Conservation (phyloP, 208 protist genomes). For the Trypanosoma rangeli region DNA sequence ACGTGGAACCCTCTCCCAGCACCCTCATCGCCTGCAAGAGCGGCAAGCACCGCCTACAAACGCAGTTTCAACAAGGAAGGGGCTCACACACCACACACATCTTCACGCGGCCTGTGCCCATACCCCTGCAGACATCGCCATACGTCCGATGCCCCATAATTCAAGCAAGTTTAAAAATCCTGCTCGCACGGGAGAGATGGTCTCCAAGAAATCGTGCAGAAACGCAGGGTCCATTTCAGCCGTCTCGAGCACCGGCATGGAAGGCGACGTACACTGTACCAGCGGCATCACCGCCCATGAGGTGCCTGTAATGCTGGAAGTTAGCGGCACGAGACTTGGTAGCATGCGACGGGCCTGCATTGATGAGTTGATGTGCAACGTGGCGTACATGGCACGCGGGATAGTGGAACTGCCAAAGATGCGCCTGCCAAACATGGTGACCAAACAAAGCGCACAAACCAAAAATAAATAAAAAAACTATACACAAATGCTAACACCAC, state of each 20-base stretch:
- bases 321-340: constrained; percentile 56
- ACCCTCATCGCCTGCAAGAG: too few relatives aligned
- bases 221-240: constrained; percentile 40
- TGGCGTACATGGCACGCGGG: constrained; percentile 68
- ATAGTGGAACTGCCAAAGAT: constrained; percentile 75
- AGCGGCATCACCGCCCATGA: constrained; percentile 1
- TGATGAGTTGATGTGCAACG: constrained; percentile 64
- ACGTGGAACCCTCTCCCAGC: too few relatives aligned
- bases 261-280: constrained; percentile 14
- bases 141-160: constrained; percentile 82
- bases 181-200: constrained; percentile 43
- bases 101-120: background rate
- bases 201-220: constrained; percentile 50
- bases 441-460: constrained; percentile 7
- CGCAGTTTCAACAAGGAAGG: too few relatives aligned
- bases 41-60: background rate
- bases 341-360: constrained; percentile 62
- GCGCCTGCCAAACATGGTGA: constrained; percentile 66
- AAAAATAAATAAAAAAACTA: constrained; percentile 16
- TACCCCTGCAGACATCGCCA: constrained; percentile 15
- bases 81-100: background rate
- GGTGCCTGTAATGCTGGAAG: constrained; percentile 3
- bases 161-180: constrained; percentile 74
- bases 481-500: background rate
- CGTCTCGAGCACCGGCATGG: constrained; percentile 22